A percentile compares a stretch with the other conserved stretches of the same genome.
Evolutionary conservation across 2,329 filamentous ascomycete species (phyloP).

Genomic region (Alternaria arbusti): DNA sequence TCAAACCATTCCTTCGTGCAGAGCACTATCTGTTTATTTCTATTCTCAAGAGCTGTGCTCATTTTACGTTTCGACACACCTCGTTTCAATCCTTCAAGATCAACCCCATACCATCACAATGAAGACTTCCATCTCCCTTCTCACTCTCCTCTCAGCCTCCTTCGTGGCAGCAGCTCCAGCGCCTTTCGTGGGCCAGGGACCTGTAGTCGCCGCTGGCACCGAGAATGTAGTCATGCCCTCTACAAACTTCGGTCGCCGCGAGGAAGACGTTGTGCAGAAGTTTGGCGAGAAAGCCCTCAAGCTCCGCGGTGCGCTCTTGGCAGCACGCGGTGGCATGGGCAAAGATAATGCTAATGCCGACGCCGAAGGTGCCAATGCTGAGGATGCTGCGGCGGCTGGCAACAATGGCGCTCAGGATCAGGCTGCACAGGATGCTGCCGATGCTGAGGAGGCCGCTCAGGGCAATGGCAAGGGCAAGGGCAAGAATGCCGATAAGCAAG

Average conservation of each 20-base stretch:
- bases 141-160: constrained; percentile 44
- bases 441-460: constrained; percentile 4
- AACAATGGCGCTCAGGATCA: constrained; percentile 11
- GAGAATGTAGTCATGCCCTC: constrained; percentile 29
- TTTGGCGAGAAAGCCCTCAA: constrained; percentile 36
- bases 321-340: constrained; percentile 19
- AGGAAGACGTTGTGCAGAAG: constrained; percentile 24
- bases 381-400: constrained; percentile 1
- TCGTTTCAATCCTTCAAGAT: constrained; percentile 28
- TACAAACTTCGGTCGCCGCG: constrained; percentile 30
- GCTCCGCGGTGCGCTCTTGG: constrained; percentile 35
- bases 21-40: constrained; percentile 38
- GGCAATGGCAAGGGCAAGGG: constrained; percentile 15
- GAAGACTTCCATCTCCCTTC: constrained; percentile 43
- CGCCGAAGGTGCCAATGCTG: constrained; percentile 3
- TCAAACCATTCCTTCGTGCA: constrained; percentile 37
- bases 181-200: constrained; percentile 38
- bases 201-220: constrained; percentile 30
- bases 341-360: constrained; percentile 15
- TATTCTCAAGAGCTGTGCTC: constrained; percentile 47
- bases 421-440: constrained; percentile 12
- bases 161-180: constrained; percentile 42
- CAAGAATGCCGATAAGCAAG: constrained; percentile 7
- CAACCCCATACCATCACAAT: constrained; percentile 31
- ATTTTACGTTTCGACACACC: constrained; percentile 30